Conservation (phyloP, 176 grass and related monocot species). For the Olyra latifolia region DNA sequence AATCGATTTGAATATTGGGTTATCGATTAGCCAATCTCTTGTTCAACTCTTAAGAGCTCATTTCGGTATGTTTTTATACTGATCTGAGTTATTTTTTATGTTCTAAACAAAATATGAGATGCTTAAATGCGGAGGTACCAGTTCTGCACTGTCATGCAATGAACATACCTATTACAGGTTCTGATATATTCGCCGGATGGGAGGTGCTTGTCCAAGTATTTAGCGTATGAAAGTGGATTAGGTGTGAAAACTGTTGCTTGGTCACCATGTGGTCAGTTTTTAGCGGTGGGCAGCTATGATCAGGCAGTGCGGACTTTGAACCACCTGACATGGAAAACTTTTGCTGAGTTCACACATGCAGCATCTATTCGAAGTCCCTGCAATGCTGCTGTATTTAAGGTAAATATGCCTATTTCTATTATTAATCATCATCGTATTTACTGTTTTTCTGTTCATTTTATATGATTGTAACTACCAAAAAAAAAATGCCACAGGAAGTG, state of each 20-base stretch:
- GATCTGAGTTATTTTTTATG: neutral
- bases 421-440: slow-evolving; percentile 21
- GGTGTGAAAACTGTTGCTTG: slow-evolving; percentile 95
- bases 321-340: slow-evolving; percentile 97
- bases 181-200: slow-evolving; percentile 94
- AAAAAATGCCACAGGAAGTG: slow-evolving; percentile 64
- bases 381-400: slow-evolving; percentile 82
- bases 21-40: slow-evolving; percentile 9
- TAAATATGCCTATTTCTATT: slow-evolving; percentile 30
- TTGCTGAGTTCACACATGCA: slow-evolving; percentile 86
- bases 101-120: slow-evolving; percentile 4
- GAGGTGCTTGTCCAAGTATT: slow-evolving; percentile 89
- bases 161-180: slow-evolving; percentile 50
- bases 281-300: slow-evolving; percentile 96
- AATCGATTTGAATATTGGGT: neutral
- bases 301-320: slow-evolving; percentile 78
- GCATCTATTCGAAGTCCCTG: slow-evolving; percentile 64
- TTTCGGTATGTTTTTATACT: neutral
- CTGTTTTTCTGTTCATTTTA: slow-evolving; percentile 13
- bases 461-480: slow-evolving; percentile 28
- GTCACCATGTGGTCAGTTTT: slow-evolving; percentile 91
- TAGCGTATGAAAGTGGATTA: slow-evolving; percentile 88
- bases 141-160: slow-evolving; percentile 22
- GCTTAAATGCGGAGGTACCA: neutral
- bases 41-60: slow-evolving; percentile 12